Evolutionary conservation across 345 rosid genomes (phyloP), one percentile per base, ranked within the genome.

Genomic region (Leavenworthia alabamica): DNA sequence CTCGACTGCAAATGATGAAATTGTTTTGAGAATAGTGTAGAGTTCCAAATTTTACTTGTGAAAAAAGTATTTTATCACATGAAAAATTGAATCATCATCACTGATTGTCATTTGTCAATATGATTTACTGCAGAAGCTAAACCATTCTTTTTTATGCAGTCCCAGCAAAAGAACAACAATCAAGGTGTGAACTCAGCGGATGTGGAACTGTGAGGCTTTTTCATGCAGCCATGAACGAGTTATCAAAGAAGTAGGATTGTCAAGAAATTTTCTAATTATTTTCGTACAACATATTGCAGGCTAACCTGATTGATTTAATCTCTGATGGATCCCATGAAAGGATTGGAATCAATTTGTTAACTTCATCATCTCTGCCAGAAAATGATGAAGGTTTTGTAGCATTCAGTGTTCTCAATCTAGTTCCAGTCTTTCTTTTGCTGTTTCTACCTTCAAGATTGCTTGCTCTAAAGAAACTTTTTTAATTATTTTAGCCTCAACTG

Each of bases 191-290:
- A 64, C 70, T 43, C 50, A 58, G 67, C 20, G 62, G 59, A 75
- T 49, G 57, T 53, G 60, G 56, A 71, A 69, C 36, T 63, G 89
- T 86, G 71, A 76, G 86, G 63, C 29, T 49, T 44, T 37, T 3
- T 27, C 42, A 24, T 24, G 5, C 14, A 45, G 53, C 4, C 56
- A 28, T 45, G 33, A 46, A 54, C 27, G 50, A 35, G 28, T 9
- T 46, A 3, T 3, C 16, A 20, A 28, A 28, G 50, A 42, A 40
- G 7, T 36, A 32, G 10, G 55, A 31, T 28, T 48, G 24, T 50
- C 15, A 4, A 31, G 14, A 31, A 14, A 6, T 20, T 37, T 33
- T 47, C 14, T 39, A 50, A 53, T 50, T 62, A 31, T 26, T 14
- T 3, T 17, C 22, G 9, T 56, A 13, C 6, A 23, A 47, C 8